A percentile compares a stretch with the other conserved stretches of the same genome.
Conservation (phyloP, 2,329 filamentous ascomycete species). For the Gyromitra esculenta region DNA sequence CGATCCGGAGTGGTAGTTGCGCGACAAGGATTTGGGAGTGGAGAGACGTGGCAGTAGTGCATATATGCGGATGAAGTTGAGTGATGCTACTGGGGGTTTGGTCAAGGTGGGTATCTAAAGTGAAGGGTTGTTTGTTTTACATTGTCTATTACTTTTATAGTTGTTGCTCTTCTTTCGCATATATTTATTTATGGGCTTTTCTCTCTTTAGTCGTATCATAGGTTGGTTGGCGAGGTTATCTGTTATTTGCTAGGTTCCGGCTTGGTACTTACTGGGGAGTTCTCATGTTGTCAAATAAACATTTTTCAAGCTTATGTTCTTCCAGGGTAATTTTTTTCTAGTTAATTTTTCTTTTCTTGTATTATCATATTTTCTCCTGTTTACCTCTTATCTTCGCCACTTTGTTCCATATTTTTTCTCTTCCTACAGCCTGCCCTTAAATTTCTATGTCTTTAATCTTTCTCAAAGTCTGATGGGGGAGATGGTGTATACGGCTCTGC, state of each 20-base stretch:
- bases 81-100: slow-evolving; percentile 6
- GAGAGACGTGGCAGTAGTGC: slow-evolving; percentile 19
- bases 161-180: slow-evolving; percentile 26
- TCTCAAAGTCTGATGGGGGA: slow-evolving; percentile 16
- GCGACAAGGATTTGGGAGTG: not conserved
- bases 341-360: slow-evolving; percentile 12
- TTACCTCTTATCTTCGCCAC: not conserved
- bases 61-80: slow-evolving; percentile 14
- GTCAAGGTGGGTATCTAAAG: slow-evolving; percentile 5
- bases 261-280: slow-evolving; percentile 11
- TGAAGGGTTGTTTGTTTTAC: not conserved
- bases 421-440: not conserved
- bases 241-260: slow-evolving; percentile 17
- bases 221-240: slow-evolving; percentile 2
- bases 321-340: slow-evolving; percentile 19
- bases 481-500: not conserved
- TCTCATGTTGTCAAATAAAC: slow-evolving; percentile 17
- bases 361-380: not conserved
- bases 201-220: slow-evolving; percentile 5
- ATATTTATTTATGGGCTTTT: slow-evolving; percentile 33
- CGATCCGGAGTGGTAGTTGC: slow-evolving; percentile 51
- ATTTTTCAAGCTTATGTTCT: slow-evolving; percentile 12
- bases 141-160: slow-evolving; percentile 14
- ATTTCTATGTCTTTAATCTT: slow-evolving; percentile 8
- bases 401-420: not conserved